These are phyloP conservation scores for Hanseniaspora uvarum DNA, from an alignment of 1,139 yeast genomes.

Conservation along the genomic window DNA sequence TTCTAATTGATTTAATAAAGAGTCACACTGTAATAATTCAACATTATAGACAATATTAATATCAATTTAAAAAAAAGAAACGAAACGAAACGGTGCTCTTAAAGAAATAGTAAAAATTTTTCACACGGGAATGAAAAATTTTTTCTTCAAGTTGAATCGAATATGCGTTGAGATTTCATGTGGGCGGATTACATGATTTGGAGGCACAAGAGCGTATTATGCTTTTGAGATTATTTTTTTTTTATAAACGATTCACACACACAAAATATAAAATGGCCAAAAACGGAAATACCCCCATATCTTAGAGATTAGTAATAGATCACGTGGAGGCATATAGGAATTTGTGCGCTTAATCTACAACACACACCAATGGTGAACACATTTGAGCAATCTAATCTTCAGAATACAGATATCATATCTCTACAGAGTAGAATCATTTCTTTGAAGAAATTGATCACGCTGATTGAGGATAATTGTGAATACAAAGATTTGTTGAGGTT, in stretches of 20 bases:
- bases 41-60: too few relatives aligned
- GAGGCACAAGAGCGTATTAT: too few relatives aligned
- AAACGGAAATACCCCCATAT: too few relatives aligned
- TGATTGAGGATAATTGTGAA: background rate
- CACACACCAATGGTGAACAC: background rate
- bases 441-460: background rate
- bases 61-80: too few relatives aligned
- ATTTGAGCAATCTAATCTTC: conserved; percentile 9
- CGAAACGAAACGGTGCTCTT: background rate
- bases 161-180: background rate
- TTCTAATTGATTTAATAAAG: too few relatives aligned
- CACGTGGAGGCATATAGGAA: too few relatives aligned
- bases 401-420: conserved; percentile 13
- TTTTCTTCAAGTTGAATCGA: background rate
- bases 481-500: background rate
- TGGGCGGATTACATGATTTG: background rate
- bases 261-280: too few relatives aligned
- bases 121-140: background rate
- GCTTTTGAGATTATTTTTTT: too few relatives aligned
- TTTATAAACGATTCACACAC: background rate
- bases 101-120: background rate
- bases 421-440: conserved; percentile 6
- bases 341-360: too few relatives aligned
- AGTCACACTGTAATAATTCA: too few relatives aligned
- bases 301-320: background rate